Base-by-base conservation (phyloP, 2,329 filamentous ascomycete genomes). In the Penicillium thymicola region DNA sequence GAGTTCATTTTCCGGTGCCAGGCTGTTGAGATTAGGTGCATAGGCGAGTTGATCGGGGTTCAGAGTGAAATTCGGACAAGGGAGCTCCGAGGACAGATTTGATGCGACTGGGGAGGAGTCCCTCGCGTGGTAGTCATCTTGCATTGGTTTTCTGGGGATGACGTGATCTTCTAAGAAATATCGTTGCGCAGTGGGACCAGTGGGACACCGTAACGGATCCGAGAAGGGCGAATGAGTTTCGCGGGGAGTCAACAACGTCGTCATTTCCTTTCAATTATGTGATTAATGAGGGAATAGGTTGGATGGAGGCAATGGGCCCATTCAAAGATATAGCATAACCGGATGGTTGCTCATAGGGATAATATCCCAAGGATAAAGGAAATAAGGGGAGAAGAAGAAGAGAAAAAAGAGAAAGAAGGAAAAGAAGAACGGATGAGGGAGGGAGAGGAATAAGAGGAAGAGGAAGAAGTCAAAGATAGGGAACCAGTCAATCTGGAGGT, bases 1-100 rank as follows among this genome's bases (percentile, higher is more conserved):
- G 47, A 79, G 68, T 45, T 78, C 74, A 42, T 76, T 71, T 13
- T 74, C 68, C 23, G 77, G 66, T 0, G 76, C 75, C 11, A 77
- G 53, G 51, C 66, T 72, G 57, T 73, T 74, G 16, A 75, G 60
- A 21, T 23, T 43, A 14, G 76, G 73, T 8, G 70, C 66, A 50
- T 74, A 75, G 14, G 72, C 70, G 4, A 69, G 62, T 53, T 67
- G 63, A 6, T 66, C 66, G 3, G 70, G 67, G 25, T 69, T 64
- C 25, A 67, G 69, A 4, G 66, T 65, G 58, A 74, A 68, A 38
- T 64, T 69, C 7, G 76, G 72, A 18, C 75, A 78, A 11, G 75
- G 68, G 2, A 71, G 67, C 5, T 69, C 65, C 21, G 75, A 74
- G 13, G 75, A 76, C 6, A 70, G 71, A 21, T 32, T 45, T 54